Percentiles rank a stretch among this genome's conserved stretches.
phyloP scores from a whole-genome alignment of 768 basidiomycete species.

The Trametes punicea region DNA sequence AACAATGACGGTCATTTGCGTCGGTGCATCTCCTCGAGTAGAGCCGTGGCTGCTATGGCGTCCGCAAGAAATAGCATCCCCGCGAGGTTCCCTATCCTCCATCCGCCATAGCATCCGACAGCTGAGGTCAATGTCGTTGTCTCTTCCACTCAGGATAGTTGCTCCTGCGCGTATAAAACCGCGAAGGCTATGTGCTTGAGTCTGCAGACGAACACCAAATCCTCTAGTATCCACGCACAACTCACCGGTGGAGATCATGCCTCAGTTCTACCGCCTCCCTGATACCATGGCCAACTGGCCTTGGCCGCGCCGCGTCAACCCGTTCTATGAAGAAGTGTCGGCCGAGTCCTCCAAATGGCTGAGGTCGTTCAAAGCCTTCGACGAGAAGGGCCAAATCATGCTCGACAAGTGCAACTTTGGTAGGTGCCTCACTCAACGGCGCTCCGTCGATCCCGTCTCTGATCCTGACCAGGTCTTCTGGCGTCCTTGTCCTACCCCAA shows the following conservation, averaged over 20 bases:
- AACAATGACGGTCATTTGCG: too few relatives aligned
- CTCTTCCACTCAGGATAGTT: too few relatives aligned
- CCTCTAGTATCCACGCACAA: not conserved
- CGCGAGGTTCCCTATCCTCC: too few relatives aligned
- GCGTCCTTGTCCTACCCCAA: constrained; percentile 13
- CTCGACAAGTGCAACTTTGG: constrained; percentile 30
- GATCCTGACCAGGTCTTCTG: constrained; percentile 18
- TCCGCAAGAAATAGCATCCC: too few relatives aligned
- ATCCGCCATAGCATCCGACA: too few relatives aligned
- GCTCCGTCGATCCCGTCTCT: too few relatives aligned
- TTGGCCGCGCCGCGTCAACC: constrained; percentile 29
- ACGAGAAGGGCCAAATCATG: constrained; percentile 22
- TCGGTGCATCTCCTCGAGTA: too few relatives aligned
- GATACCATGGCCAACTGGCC: constrained; percentile 31
- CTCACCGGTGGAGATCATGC: not conserved
- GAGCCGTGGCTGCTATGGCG: too few relatives aligned
- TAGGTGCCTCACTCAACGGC: constrained; percentile 5
- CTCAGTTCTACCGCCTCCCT: constrained; percentile 18
- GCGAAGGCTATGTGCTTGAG: too few relatives aligned
- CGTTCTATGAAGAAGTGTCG: constrained; percentile 25
- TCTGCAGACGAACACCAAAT: not conserved
- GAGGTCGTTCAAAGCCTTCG: constrained; percentile 27
- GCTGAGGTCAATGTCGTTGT: too few relatives aligned
- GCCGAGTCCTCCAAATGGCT: constrained; percentile 29
- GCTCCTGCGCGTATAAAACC: too few relatives aligned